Conservation (phyloP, 1,284 basidiomycete genomes). For the Thecaphora thlaspeos region DNA sequence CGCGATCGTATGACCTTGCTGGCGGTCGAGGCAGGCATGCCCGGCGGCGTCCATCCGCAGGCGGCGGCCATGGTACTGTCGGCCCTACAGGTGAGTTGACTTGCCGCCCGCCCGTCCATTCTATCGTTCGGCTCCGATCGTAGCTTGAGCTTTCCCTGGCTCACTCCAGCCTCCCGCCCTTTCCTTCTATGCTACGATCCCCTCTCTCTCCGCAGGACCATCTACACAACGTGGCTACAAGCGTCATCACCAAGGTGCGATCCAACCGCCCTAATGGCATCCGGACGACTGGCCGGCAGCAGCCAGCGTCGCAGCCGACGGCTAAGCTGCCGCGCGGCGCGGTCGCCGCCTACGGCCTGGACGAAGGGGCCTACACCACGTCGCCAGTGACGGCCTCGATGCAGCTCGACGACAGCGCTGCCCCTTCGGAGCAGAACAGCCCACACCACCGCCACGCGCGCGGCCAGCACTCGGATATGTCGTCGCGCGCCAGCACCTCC, state of each 20-base stretch:
- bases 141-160: too few species aligned
- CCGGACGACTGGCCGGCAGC: slow-evolving; percentile 25
- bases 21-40: slow-evolving; percentile 58
- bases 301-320: slow-evolving; percentile 17
- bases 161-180: too few species aligned
- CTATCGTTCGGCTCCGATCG: too few species aligned
- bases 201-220: slow-evolving; percentile 25
- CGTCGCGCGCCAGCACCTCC: slow-evolving; percentile 33
- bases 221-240: slow-evolving; percentile 50
- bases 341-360: too few species aligned
- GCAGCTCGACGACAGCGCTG: slow-evolving; percentile 22
- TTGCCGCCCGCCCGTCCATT: too few species aligned
- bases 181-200: too few species aligned
- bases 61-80: slow-evolving; percentile 56
- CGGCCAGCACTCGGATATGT: slow-evolving; percentile 28
- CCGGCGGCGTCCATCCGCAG: slow-evolving; percentile 54
- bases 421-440: slow-evolving; percentile 19
- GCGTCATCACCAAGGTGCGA: slow-evolving; percentile 50
- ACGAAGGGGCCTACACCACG: slow-evolving; percentile 3
- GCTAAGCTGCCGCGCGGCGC: slow-evolving; percentile 1
- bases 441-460: slow-evolving; percentile 14
- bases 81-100: slow-evolving; percentile 53
- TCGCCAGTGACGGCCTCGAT: slow-evolving; percentile 21
- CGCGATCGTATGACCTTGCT: slow-evolving; percentile 59
- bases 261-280: slow-evolving; percentile 42